Evolutionary conservation across 2,329 filamentous ascomycete genomes (phyloP), one percentile per base, ranked within the genome.

Genomic region (Fusarium temperatum): DNA sequence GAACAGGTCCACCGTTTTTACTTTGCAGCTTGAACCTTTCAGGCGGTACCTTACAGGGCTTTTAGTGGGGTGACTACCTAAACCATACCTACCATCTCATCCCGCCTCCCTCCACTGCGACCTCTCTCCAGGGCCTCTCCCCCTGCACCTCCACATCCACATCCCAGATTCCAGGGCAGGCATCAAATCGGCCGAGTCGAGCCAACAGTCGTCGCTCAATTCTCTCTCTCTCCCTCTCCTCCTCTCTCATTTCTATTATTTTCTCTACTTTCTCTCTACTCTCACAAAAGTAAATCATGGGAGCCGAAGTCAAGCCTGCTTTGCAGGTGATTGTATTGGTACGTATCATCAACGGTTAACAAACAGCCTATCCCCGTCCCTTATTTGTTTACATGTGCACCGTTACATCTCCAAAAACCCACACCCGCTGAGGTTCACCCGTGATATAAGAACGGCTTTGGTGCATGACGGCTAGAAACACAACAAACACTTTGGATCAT

Each of bases 261-360:
- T 57, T 35, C 38, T 65, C 17, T 51, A 32, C 54, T 58, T n/a
- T 36, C 30, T 51, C 42, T 45, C 13, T 47, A 36, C 35, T 39
- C 57, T 55, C 47, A 30, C 36, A n/a, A 48, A 58, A 10, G 36
- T 26, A 59, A 62, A 55, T 56, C 55, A 79, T 77, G 66, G 78
- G 76, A 78, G 73, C 71, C 54, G 77, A 77, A 51, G 66, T 74
- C 57, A 72, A 80, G 64, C 87, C 89, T 80, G 89, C 89, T 45
- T 84, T 94, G 83, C 92, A 94, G 83, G 90, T 94, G 53, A 93
- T 94, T 83, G 87, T 94, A 67, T 82, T 94, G 85, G 92, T 94
- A 85, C 85, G 91, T 88, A 60, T 44, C 26, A n/a, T 36, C 56
- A 28, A 32, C 28, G 28, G 38, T 36, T 58, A 44, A 64, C 68